Conservation (phyloP, 768 basidiomycete species). For the Omphalotus guepiniiformis region DNA sequence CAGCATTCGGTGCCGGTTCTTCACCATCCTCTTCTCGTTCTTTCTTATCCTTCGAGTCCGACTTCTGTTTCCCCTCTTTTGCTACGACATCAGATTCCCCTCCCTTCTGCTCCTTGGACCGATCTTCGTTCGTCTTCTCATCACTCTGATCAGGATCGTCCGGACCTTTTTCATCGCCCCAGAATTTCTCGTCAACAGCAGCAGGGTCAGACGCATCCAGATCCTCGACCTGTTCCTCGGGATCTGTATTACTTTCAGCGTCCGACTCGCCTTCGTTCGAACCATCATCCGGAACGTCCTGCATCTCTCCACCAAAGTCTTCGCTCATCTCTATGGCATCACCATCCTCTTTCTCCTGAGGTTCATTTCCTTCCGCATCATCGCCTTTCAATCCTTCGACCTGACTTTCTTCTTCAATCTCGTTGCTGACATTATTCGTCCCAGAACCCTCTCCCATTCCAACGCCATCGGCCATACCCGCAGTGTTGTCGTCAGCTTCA, state of each 20-base stretch:
- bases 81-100: slow-evolving; percentile 68
- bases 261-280: slow-evolving; percentile 45
- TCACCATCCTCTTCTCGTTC: slow-evolving; percentile 22
- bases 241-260: slow-evolving; percentile 52
- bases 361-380: slow-evolving; percentile 41
- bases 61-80: slow-evolving; percentile 58
- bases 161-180: slow-evolving; percentile 79
- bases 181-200: slow-evolving; percentile 92
- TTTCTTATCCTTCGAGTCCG: slow-evolving; percentile 26
- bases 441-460: slow-evolving; percentile 90
- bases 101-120: slow-evolving; percentile 43
- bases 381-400: slow-evolving; percentile 88
- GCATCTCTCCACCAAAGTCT: slow-evolving; percentile 83
- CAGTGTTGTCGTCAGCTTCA: slow-evolving; percentile 41
- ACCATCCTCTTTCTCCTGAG: slow-evolving; percentile 47
- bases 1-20: slow-evolving; percentile 23
- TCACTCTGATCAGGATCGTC: slow-evolving; percentile 47
- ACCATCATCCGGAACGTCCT: slow-evolving; percentile 72
- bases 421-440: slow-evolving; percentile 82
- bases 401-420: slow-evolving; percentile 95
- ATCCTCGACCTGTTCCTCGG: slow-evolving; percentile 81
- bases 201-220: slow-evolving; percentile 80
- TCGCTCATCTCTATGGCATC: slow-evolving; percentile 89
- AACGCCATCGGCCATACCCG: slow-evolving; percentile 53
- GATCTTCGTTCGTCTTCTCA: slow-evolving; percentile 58